Base-by-base conservation (phyloP, 2,329 filamentous ascomycete genomes). In the Blastomyces percursus region DNA sequence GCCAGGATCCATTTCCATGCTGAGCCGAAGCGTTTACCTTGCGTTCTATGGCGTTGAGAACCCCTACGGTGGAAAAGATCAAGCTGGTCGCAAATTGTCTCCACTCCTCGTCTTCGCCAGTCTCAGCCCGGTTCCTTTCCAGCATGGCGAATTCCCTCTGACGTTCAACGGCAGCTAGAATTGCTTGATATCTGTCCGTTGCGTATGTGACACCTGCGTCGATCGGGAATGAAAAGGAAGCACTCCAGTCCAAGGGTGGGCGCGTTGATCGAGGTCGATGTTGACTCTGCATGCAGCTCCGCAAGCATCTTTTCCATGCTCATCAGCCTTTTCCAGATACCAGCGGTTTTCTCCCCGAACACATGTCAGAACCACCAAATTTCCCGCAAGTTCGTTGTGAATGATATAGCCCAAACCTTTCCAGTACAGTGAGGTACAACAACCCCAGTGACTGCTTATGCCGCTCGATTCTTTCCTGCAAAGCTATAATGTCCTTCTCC, bases 391-490 rank as follows among this genome's bases (percentile, higher is more conserved):
- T 27, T 16, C 11, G 21, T 21, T 21, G 21, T 3, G 24, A 50
- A 21, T 21, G 12, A 50, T 2, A 50, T 27, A 50, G 21, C 21
- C 48, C 63, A 11, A 57, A 65, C 65, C 64, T 62, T 55, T 65
- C 60, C 12, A 66, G 58, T 21, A 66, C 63, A 35, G 65, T 63
- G 21, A 66, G 62, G 42, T 66, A 66, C 1, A 66, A 64, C 0
- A 46, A 42, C 32, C n/a, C n/a, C n/a, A 64, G 48, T 12, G 65
- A 64, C 44, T 64, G 65, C 32, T 64, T 60, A 54, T 66, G 65
- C 3, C 61, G 62, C 12, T 62, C 44, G 57, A 66, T 52, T 35
- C 61, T 65, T 19, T 61, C 61, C 42, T 64, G 62, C n/a, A 66
- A 58, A 24, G 63, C 46, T 21, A 60, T 46, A 30, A 65, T 30